phyloP scores from a whole-genome alignment of 768 basidiomycete species.

The Pleurotus platypus region DNA sequence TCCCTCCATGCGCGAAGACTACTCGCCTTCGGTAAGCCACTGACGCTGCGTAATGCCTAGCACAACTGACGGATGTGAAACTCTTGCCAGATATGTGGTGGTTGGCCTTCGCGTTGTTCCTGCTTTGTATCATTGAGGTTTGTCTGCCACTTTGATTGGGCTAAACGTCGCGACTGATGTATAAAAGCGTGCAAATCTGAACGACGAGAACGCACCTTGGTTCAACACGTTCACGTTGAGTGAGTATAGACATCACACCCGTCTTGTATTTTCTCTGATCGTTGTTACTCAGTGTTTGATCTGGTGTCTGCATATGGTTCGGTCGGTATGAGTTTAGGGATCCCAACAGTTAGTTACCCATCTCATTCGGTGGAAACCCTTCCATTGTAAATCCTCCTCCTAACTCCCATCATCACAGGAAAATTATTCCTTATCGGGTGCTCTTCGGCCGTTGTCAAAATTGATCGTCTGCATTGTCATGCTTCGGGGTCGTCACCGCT shows the following conservation, averaged over 20 bases:
- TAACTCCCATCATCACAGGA: background rate
- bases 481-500: constrained; percentile 83
- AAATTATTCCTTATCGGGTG: constrained; percentile 8
- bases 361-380: background rate
- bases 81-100: constrained; percentile 6
- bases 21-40: background rate
- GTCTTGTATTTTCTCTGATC: background rate
- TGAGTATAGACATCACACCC: background rate
- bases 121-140: constrained; percentile 4
- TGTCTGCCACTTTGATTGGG: no score
- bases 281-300: background rate
- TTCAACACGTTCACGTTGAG: constrained; percentile 2
- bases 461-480: constrained; percentile 4
- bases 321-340: constrained; percentile 6
- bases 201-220: constrained; percentile 5
- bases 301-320: constrained; percentile 7
- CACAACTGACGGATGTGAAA: background rate
- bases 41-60: background rate
- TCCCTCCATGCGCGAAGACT: background rate
- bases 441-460: constrained; percentile 3
- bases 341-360: background rate
- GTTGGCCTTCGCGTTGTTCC: constrained; percentile 3
- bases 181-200: background rate
- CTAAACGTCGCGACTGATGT: no score
- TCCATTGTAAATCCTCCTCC: background rate